These are phyloP conservation scores for Stephania yunnanensis DNA, from an alignment of 164 flowering plant genomes.

Conservation along the genomic window DNA sequence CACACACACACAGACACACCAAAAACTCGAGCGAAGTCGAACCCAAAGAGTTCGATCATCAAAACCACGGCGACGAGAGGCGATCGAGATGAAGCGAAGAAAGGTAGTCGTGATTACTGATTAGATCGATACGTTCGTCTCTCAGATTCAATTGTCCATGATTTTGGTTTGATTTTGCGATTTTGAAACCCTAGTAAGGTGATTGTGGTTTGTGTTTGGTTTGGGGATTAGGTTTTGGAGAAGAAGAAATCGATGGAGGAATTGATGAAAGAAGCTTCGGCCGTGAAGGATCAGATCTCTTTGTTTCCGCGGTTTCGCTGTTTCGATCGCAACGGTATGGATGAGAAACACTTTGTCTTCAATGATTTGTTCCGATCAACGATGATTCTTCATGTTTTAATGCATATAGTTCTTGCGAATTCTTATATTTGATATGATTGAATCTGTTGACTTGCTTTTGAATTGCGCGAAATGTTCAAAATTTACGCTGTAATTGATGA, in stretches of 20 bases:
- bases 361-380: background rate
- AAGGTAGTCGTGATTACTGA: background rate
- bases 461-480: background rate
- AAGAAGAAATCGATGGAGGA: slow-evolving; percentile 60
- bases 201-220: background rate
- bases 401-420: background rate
- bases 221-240: slow-evolving; percentile 41
- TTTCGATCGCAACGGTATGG: slow-evolving; percentile 47
- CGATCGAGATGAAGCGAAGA: slow-evolving; percentile 10
- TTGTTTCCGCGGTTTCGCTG: slow-evolving; percentile 42
- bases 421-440: background rate
- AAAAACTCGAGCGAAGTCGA: background rate
- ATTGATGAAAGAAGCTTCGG: slow-evolving; percentile 46
- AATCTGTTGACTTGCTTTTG: too few species aligned
- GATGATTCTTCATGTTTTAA: background rate
- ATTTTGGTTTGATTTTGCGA: background rate
- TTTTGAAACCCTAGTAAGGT: background rate
- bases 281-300: slow-evolving; percentile 49
- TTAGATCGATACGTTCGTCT: too few species aligned
- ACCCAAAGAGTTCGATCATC: too few species aligned
- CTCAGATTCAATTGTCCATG: background rate
- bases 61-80: background rate
- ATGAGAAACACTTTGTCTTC: background rate
- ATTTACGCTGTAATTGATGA: background rate
- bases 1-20: too few species aligned